A percentile compares a stretch with the other conserved stretches of the same genome.
These are phyloP conservation scores for Alloascoidea hylecoeti DNA, from an alignment of 805 yeast species.

Conservation along the genomic window DNA sequence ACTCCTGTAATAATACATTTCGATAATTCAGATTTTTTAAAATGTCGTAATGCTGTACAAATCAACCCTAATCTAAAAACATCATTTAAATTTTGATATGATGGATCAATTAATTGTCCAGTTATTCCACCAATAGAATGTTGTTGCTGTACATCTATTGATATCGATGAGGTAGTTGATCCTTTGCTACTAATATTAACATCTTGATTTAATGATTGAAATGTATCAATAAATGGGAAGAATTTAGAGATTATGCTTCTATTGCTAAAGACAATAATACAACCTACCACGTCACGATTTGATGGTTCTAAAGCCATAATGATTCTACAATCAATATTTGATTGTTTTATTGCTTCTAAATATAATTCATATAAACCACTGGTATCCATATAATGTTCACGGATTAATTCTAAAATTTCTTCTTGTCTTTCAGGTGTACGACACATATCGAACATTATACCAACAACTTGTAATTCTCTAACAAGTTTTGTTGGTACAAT, in stretches of 20 bases:
- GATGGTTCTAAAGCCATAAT: conserved; percentile 40
- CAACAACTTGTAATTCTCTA: conserved; percentile 39
- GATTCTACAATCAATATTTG: conserved; percentile 24
- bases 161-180: neutral
- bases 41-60: conserved; percentile 36
- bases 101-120: conserved; percentile 38
- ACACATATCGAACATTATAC: conserved; percentile 43
- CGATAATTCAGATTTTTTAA: conserved; percentile 19
- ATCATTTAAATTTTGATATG: conserved; percentile 34
- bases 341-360: conserved; percentile 8
- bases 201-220: conserved; percentile 8
- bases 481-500: conserved; percentile 38
- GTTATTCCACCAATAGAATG: conserved; percentile 33
- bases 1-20: conserved; percentile 15
- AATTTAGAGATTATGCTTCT: conserved; percentile 28
- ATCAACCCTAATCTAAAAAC: conserved; percentile 42
- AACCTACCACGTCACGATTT: conserved; percentile 35
- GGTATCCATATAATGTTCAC: conserved; percentile 11
- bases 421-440: conserved; percentile 12
- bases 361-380: conserved; percentile 13
- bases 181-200: neutral
- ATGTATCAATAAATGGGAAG: conserved; percentile 37
- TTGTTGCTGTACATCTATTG: neutral
- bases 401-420: conserved; percentile 26
- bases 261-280: conserved; percentile 22